These are phyloP conservation scores for Excoecaria cochinchinensis DNA, from an alignment of 345 rosid species.

Conservation along the genomic window DNA sequence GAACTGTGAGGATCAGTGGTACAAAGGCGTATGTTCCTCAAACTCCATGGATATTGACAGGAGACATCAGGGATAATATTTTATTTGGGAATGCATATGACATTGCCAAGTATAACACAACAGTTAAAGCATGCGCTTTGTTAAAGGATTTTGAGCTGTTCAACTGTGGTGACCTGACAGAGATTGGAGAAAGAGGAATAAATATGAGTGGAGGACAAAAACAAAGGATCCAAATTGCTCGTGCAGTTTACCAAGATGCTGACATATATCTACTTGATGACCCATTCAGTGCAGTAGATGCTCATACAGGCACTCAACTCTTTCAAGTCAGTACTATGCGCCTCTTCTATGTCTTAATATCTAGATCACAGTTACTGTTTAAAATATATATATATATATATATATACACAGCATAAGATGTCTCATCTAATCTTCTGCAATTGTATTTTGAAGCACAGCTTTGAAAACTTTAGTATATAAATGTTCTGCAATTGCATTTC, in stretches of 20 bases:
- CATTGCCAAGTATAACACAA: slow-evolving; percentile 47
- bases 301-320: slow-evolving; percentile 89
- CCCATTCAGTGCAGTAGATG: slow-evolving; percentile 97
- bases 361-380: too few species aligned
- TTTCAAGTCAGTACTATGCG: slow-evolving; percentile 45
- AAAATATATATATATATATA: too few species aligned
- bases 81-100: slow-evolving; percentile 70
- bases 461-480: background rate
- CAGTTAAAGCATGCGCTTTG: slow-evolving; percentile 78
- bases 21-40: slow-evolving; percentile 86
- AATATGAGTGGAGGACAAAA: slow-evolving; percentile 99
- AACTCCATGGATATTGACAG: slow-evolving; percentile 85
- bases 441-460: background rate
- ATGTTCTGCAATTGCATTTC: background rate
- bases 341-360: too few species aligned
- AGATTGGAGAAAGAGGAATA: slow-evolving; percentile 95
- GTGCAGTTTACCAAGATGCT: slow-evolving; percentile 89
- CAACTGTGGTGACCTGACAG: slow-evolving; percentile 74
- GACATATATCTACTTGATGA: slow-evolving; percentile 88
- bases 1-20: slow-evolving; percentile 68
- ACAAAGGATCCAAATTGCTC: slow-evolving; percentile 91
- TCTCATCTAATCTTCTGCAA: background rate
- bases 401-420: too few species aligned
- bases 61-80: slow-evolving; percentile 80
- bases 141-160: slow-evolving; percentile 77